A percentile compares a stretch with the other conserved stretches of the same genome.
Conservation (phyloP, 2,329 filamentous ascomycete genomes). For the Xylariaceae sp. region DNA sequence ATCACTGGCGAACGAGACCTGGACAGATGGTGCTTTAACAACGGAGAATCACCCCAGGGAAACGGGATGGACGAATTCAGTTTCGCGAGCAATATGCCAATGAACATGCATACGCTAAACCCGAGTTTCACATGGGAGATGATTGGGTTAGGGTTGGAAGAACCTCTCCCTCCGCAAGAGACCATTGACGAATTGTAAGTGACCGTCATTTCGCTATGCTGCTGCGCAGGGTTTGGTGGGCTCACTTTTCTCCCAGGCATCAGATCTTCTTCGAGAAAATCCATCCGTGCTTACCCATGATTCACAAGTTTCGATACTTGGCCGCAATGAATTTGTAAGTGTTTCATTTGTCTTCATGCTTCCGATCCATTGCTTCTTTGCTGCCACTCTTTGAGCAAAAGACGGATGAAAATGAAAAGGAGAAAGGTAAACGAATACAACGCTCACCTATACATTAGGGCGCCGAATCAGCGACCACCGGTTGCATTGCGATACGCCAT, state of each 20-base stretch:
- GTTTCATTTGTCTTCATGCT: conserved; percentile 1
- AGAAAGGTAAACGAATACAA: neutral
- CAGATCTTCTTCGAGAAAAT: conserved; percentile 87
- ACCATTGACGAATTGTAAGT: conserved; percentile 76
- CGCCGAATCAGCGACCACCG: conserved; percentile 79
- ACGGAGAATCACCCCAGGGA: conserved; percentile 46
- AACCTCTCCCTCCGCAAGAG: conserved; percentile 53
- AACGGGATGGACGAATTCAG: conserved; percentile 51
- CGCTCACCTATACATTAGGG: conserved; percentile 37
- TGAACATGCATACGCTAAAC: conserved; percentile 47
- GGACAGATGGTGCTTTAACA: conserved; percentile 53
- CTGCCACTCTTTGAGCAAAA: neutral
- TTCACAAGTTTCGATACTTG: conserved; percentile 82
- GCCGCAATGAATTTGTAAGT: conserved; percentile 76
- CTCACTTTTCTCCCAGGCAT: conserved; percentile 47
- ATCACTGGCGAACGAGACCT: conserved; percentile 44
- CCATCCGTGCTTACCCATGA: conserved; percentile 78
- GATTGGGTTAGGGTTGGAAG: conserved; percentile 55
- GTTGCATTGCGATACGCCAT: conserved; percentile 89
- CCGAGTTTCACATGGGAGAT: conserved; percentile 74
- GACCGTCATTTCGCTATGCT: neutral
- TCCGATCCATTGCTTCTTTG: neutral
- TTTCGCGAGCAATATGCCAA: conserved; percentile 46
- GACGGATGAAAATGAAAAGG: neutral
- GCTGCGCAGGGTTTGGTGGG: neutral